Conservation (phyloP, 1,284 basidiomycete species). For the Cryptococcus sp. region DNA sequence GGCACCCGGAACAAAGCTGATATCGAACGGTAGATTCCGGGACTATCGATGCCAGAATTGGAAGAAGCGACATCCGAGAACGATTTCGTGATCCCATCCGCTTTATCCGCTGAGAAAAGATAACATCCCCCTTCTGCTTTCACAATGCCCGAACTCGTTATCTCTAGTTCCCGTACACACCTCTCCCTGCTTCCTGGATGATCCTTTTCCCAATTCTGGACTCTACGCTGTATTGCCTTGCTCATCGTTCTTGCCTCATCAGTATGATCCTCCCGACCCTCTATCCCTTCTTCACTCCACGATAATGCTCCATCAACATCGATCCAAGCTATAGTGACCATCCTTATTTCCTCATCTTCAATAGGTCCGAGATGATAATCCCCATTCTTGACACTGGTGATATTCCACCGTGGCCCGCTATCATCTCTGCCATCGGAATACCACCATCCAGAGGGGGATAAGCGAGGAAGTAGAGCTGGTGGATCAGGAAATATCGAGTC, state of each 20-base stretch:
- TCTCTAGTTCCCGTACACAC: slow-evolving; percentile 27
- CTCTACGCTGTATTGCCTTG: slow-evolving; percentile 23
- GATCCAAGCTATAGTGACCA: slow-evolving; percentile 39
- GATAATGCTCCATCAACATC: slow-evolving; percentile 19
- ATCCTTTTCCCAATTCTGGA: slow-evolving; percentile 23
- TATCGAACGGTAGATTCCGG: too few species aligned
- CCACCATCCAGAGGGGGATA: slow-evolving; percentile 41
- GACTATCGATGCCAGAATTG: too few species aligned
- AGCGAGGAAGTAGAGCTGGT: slow-evolving; percentile 36
- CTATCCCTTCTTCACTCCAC: too few species aligned
- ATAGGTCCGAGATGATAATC: slow-evolving; percentile 2
- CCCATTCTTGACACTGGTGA: slow-evolving; percentile 14
- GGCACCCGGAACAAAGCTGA: too few species aligned
- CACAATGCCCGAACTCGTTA: slow-evolving; percentile 1
- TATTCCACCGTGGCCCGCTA: slow-evolving; percentile 4
- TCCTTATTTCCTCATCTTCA: slow-evolving; percentile 21
- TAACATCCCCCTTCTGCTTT: neutral
- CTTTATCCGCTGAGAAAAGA: too few species aligned
- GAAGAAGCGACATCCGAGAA: slow-evolving; percentile 10
- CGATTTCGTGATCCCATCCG: neutral
- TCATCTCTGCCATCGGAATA: neutral
- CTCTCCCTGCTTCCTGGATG: slow-evolving; percentile 11
- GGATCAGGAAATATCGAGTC: slow-evolving; percentile 43
- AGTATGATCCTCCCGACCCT: too few species aligned
- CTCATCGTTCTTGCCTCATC: neutral